Percentiles rank a stretch among this genome's conserved stretches.
These are phyloP conservation scores for Diaporthe humulicola DNA, from an alignment of 2,329 filamentous ascomycete genomes.

Conservation along the genomic window DNA sequence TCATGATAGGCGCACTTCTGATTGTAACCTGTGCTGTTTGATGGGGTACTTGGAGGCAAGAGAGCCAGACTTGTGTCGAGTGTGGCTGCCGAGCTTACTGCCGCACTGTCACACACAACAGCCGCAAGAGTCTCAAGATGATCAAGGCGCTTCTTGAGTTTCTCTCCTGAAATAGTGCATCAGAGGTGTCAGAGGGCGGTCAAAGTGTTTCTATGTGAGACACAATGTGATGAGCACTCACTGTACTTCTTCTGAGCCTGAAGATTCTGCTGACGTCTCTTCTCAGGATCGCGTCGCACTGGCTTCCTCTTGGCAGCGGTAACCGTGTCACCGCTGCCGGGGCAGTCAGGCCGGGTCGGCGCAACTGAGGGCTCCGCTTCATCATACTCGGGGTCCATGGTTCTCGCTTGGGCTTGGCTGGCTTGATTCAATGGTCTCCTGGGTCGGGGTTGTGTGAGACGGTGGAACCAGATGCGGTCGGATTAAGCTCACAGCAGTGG, in stretches of 20 bases:
- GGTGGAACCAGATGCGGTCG: conserved; percentile 11
- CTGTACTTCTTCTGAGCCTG: conserved; percentile 45
- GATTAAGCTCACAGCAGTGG: conserved; percentile 21
- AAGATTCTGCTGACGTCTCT: conserved; percentile 44
- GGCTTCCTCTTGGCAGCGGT: conserved; percentile 35
- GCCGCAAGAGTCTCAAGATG: conserved; percentile 41
- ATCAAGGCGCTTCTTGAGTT: conserved; percentile 40
- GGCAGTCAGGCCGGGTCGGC: not conserved
- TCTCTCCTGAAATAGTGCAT: conserved; percentile 36
- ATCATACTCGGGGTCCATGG: not conserved
- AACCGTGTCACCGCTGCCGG: not conserved
- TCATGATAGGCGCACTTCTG: not conserved
- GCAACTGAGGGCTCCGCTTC: not conserved
- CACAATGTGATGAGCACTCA: conserved; percentile 29
- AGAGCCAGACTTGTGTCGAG: not conserved
- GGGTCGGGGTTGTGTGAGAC: not conserved
- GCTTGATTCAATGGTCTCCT: not conserved
- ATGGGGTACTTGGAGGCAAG: not conserved
- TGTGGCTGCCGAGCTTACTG: not conserved
- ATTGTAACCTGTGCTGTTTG: not conserved
- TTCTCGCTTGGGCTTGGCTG: not conserved
- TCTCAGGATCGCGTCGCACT: conserved; percentile 43
- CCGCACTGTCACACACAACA: conserved; percentile 16
- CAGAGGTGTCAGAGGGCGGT: not conserved
- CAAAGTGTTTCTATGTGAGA: not conserved